Evolutionary conservation across 495 filamentous ascomycete genomes (phyloP), one percentile per base, ranked within the genome.

Genomic region (Jackrogersella multiformis): DNA sequence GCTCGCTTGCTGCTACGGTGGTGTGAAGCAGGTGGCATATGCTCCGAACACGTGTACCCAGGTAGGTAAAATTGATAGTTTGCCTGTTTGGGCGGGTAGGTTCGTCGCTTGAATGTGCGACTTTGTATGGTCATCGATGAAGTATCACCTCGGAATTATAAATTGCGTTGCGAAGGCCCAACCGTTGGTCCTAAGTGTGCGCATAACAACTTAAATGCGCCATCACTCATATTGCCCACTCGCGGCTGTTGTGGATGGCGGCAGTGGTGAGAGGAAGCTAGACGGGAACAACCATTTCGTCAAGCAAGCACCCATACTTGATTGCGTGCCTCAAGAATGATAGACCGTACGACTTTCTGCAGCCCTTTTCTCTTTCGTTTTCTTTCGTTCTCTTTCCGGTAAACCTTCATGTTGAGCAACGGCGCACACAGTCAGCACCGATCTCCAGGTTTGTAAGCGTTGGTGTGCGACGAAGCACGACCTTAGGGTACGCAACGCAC

Each of bases 381-480:
- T n/a, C n/a, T 18, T 41, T 32, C 26, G 13, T n/a, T 32, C 15
- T 26, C n/a, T 16, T 49, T 24, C 32, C 24, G 32, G 45, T 49
- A 32, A 18, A 49, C 45, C n/a, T 30, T 18, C 0, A 4, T 18
- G 24, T 15, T 24, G 45, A 24, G 15, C 18, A 30, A 49, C 24
- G 15, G 24, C 21, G 18, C 45, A 49, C 45, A 26, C 21, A 46
- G 42, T 45, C 42, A 45, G 42, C 42, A 45, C 18, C 21, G n/a
- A n/a, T n/a, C 39, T 23, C 18, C 10, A 18, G 10, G 20, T 48
- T 4, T 30, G 24, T 34, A 21, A 52, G 32, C 35, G 52, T 56
- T 56, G 36, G 35, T 44, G 53, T 56, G 38, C 53, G 16, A 56
- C 45, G 26, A 24, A 49, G n/a, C 23, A 49, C 45, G 20, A 18